Percentiles rank a stretch among this genome's conserved stretches.
These are phyloP conservation scores for Yarrowia sp. DNA, from an alignment of 805 yeast species.

Conservation along the genomic window DNA sequence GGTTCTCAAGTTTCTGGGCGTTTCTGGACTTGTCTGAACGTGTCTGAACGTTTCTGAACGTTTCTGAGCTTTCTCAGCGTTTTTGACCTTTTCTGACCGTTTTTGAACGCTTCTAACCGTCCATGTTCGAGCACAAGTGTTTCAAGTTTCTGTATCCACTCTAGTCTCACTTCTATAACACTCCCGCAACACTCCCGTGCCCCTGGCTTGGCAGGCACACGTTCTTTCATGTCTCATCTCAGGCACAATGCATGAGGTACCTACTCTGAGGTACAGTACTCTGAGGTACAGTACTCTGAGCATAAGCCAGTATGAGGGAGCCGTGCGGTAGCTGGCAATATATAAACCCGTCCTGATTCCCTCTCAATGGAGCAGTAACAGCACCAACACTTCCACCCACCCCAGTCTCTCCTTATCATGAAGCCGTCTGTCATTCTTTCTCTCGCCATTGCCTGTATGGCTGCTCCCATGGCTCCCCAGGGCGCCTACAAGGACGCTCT, in stretches of 20 bases:
- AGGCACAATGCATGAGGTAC: neutral
- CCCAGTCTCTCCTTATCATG: slow-evolving; percentile 34
- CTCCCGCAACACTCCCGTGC: neutral
- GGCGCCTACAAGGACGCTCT: slow-evolving; percentile 35
- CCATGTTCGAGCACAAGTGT: neutral
- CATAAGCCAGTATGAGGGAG: neutral
- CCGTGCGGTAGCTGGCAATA: neutral
- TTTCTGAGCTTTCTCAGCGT: neutral
- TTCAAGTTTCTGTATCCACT: too few species aligned
- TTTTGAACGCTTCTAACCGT: too few species aligned
- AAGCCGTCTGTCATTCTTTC: slow-evolving; percentile 20
- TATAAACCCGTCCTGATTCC: neutral
- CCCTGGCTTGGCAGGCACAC: slow-evolving; percentile 23
- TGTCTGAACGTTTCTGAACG: too few species aligned
- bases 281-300: too few species aligned
- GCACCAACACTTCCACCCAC: neutral
- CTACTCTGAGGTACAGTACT: too few species aligned
- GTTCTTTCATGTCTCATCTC: neutral
- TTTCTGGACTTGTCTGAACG: too few species aligned
- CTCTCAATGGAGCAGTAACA: neutral
- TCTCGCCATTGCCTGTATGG: slow-evolving; percentile 18
- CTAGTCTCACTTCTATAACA: neutral
- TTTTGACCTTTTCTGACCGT: too few species aligned
- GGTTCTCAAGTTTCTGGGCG: too few species aligned
- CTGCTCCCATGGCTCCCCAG: slow-evolving; percentile 12